Evolutionary conservation across 2,329 filamentous ascomycete genomes (phyloP), one percentile per base, ranked within the genome.

Genomic region (Scopulariopsis brevicaulis): DNA sequence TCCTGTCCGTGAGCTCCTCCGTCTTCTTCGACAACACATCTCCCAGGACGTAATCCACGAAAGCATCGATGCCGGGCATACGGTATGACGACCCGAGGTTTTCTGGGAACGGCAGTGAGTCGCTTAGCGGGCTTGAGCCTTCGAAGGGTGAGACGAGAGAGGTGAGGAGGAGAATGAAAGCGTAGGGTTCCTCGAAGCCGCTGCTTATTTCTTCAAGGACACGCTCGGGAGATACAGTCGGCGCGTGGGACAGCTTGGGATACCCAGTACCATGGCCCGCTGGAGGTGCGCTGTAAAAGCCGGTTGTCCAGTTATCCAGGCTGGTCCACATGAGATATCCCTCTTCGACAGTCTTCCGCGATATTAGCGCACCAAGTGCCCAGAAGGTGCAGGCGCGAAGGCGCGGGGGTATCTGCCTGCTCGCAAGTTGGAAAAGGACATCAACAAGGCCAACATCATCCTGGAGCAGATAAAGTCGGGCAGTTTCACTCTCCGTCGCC

Each of bases 21-120:
- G 82, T 76, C 61, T 83, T 87, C 55, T 82, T 78, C 18, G 82
- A 83, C 65, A 96, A 88, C 18, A 95, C 83, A 58, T 86, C 81
- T 18, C 90, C 90, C 62, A 97, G 74, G 22, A 91, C 85, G 68
- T 94, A 96, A 71, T 99, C 95, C 59, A 97, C 79, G 65, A 96
- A 99, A 1, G 89, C 84, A 60, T 96, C 92, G 60, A 99, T 90
- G 1, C 95, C 94, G 15, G 91, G 84, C 64, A 76, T 76, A 57
- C 94, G 85, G 64, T 86, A 88, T 12, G 84, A 80, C 18, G 85
- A 83, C 4, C 93, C 92, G 10, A 99, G 77, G 48, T 82, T 85
- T 69, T 96, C 92, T 0, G 93, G 90, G 66, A 96, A 99, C 0
- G 93, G 87, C 3, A 99, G 74, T 1, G 77, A 78, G 67, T 97